Conservation (phyloP, 352 stramenopile genomes). For the Phytophthora megakarya region DNA sequence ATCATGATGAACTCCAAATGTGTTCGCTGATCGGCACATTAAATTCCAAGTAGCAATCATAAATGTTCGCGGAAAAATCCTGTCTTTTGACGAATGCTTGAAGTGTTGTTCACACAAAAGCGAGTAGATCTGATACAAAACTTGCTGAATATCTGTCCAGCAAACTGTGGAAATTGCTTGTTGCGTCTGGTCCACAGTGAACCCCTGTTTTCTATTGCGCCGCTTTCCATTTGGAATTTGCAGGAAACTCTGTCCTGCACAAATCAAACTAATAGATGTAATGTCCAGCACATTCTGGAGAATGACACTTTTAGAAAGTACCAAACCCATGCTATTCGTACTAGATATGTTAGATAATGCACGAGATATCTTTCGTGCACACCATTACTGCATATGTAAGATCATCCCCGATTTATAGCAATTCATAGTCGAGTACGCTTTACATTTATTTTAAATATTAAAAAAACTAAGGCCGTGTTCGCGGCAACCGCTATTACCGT, state of each 20-base stretch:
- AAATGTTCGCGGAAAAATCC: slow-evolving; percentile 26
- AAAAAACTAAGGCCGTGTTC: too few species aligned
- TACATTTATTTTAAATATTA: too few species aligned
- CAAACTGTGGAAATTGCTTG: too few species aligned
- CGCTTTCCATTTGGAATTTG: slow-evolving; percentile 1
- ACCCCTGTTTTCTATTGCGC: not conserved
- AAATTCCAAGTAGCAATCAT: slow-evolving; percentile 28
- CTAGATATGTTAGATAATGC: too few species aligned
- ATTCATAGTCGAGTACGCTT: too few species aligned
- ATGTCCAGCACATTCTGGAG: not conserved
- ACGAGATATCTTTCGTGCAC: too few species aligned
- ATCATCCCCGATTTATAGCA: too few species aligned
- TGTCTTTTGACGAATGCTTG: not conserved
- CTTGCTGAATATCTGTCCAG: too few species aligned
- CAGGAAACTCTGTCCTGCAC: not conserved
- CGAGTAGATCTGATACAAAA: not conserved
- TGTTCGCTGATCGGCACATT: slow-evolving; percentile 22
- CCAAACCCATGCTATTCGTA: too few species aligned
- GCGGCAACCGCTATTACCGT: too few species aligned
- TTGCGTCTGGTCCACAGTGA: not conserved
- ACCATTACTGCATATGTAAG: too few species aligned
- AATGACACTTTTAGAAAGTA: too few species aligned
- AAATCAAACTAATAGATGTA: not conserved
- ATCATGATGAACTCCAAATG: slow-evolving; percentile 16
- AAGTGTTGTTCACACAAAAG: slow-evolving; percentile 8